These are phyloP conservation scores for Parathielavia hyrcaniae DNA, from an alignment of 495 filamentous ascomycete genomes.

Conservation along the genomic window DNA sequence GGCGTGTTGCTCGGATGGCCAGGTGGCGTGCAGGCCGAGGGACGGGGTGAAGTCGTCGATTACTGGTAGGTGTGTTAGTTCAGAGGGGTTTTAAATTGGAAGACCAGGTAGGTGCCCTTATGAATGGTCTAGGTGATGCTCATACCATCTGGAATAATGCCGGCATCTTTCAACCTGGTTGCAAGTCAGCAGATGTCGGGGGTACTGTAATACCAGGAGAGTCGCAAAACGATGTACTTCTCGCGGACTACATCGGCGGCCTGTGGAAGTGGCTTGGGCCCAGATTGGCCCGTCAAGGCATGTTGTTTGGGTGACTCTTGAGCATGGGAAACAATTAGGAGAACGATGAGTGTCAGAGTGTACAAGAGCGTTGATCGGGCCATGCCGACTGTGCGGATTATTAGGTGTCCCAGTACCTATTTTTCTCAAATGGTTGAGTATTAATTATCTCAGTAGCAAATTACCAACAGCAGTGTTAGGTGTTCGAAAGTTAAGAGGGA, in stretches of 20 bases:
- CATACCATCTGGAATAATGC: conserved; percentile 55
- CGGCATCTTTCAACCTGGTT: conserved; percentile 50
- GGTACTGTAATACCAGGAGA: too few species aligned
- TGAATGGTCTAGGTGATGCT: neutral
- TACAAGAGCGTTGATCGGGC: neutral
- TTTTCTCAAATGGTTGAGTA: too few species aligned
- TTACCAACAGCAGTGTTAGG: too few species aligned
- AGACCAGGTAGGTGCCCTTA: too few species aligned
- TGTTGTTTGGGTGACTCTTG: neutral
- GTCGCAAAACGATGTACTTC: neutral
- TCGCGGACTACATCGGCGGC: neutral
- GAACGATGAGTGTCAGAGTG: neutral
- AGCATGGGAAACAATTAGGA: neutral
- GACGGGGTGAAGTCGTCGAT: conserved; percentile 57
- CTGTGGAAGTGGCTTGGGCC: neutral
- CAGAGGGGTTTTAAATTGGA: neutral
- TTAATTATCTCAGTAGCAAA: too few species aligned
- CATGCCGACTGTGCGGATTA: too few species aligned
- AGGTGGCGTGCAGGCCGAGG: conserved; percentile 47
- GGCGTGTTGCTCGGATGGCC: conserved; percentile 42
- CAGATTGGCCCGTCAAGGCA: neutral
- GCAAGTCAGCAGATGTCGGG: neutral
- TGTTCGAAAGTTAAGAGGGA: too few species aligned
- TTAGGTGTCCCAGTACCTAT: too few species aligned
- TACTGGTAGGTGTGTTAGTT: conserved; percentile 34